Evolutionary conservation across 306 rosid species (phyloP).

Genomic region (Ceratonia siliqua): DNA sequence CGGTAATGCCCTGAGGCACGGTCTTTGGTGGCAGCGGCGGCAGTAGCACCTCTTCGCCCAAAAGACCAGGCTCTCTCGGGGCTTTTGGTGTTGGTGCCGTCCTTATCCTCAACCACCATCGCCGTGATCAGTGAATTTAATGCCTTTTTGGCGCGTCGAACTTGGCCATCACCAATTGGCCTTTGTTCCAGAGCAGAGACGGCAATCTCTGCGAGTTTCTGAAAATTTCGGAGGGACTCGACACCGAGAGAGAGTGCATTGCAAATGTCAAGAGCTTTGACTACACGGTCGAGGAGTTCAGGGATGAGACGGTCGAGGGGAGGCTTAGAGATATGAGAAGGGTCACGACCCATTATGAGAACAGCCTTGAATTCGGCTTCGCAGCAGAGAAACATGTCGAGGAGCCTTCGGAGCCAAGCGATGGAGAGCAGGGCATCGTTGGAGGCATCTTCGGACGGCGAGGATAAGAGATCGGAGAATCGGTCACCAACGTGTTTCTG

Average conservation of each 20-base stretch:
- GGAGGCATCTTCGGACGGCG: slow-evolving; percentile 49
- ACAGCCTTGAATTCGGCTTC: slow-evolving; percentile 94
- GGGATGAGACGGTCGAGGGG: slow-evolving; percentile 83
- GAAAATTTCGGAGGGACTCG: slow-evolving; percentile 67
- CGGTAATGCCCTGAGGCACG: slow-evolving; percentile 44
- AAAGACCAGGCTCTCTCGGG: slow-evolving; percentile 83
- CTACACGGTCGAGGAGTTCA: slow-evolving; percentile 70
- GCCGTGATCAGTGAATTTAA: slow-evolving; percentile 50
- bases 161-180: slow-evolving; percentile 90
- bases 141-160: slow-evolving; percentile 84
- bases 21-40: slow-evolving; percentile 33
- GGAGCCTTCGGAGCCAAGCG: slow-evolving; percentile 70
- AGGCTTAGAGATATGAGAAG: slow-evolving; percentile 62
- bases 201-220: slow-evolving; percentile 77
- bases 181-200: slow-evolving; percentile 58
- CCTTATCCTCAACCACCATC: slow-evolving; percentile 70
- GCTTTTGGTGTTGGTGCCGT: slow-evolving; percentile 39
- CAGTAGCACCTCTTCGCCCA: slow-evolving; percentile 50
- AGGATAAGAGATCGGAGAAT: slow-evolving; percentile 56
- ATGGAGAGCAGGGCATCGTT: slow-evolving; percentile 60
- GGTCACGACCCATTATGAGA: slow-evolving; percentile 72
- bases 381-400: slow-evolving; percentile 82
- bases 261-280: slow-evolving; percentile 80
- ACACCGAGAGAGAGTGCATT: slow-evolving; percentile 78
- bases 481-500: slow-evolving; percentile 75